Base-by-base conservation (phyloP, 2,329 filamentous ascomycete genomes). In the Achaetomium macrosporum region DNA sequence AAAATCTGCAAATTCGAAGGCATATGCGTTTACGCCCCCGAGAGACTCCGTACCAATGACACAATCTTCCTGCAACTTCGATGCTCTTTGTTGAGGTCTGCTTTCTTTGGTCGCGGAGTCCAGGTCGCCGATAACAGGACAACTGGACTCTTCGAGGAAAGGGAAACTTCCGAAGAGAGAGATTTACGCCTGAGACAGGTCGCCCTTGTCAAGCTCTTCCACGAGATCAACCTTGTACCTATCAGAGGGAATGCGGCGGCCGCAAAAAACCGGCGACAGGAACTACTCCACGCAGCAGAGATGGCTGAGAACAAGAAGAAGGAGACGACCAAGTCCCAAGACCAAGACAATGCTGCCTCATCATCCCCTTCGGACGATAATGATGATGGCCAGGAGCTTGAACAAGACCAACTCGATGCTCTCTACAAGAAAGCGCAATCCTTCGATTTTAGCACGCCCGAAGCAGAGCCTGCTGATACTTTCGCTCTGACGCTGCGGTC, bases 351-450 rank as follows among this genome's bases (percentile, higher is more conserved):
- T 2, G 63, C 68, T 0, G 66, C 60, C 0, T 83, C 84, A 0
- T 79, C 74, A 1, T 73, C 84, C 0, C 69, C 71, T 1, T 73
- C 76, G 5, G 88, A 86, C 10, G 88, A 87, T 43, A 75, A 76
- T 0, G 91, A 96, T 61, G 91, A 96, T 35, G 90, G 90, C 2
- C 81, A 91, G 62, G 91, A 97, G 69, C 78, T 99, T 0, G 90
- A 97, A 65, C 90, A 97, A 68, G 91, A 95, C 62, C 93, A 99
- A 66, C 84, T 99, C 3, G 93, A 99, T 66, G 83, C 88, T 0
- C 72, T 99, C 1, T 99, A 99, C 70, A 89, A 87, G 64, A 99
- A 99, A 66, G 93, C 93, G 0, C 93, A 99, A 65, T 91, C 90
- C 0, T 97, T 97, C 63, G 93, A 99, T 67, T 97, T 99, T 65